These are phyloP conservation scores for Paramyrothecium sp. DNA, from an alignment of 2,329 filamentous ascomycete genomes.

Conservation along the genomic window DNA sequence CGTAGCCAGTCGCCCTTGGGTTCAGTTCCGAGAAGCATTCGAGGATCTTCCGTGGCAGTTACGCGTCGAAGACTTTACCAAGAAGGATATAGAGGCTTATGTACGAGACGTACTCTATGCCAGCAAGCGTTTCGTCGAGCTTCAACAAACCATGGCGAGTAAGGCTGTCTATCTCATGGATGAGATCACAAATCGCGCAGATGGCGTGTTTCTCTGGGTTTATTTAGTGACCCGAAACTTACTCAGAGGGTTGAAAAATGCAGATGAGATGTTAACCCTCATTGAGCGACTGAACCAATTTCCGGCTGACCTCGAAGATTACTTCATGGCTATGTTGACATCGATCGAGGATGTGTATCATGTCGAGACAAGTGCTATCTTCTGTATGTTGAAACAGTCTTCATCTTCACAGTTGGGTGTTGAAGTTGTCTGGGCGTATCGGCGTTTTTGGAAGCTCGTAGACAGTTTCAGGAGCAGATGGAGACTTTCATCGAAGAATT, in stretches of 20 bases:
- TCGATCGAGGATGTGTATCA: background rate
- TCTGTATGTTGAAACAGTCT: background rate
- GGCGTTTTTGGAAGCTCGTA: background rate
- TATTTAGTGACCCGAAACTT: background rate
- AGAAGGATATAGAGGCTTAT: conserved; percentile 4
- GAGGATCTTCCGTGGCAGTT: background rate
- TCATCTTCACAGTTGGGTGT: background rate
- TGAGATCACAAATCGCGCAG: background rate
- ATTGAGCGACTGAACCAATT: background rate
- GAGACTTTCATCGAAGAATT: background rate
- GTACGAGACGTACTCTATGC: background rate
- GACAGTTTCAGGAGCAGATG: background rate
- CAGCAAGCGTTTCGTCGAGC: background rate
- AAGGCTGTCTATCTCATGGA: background rate
- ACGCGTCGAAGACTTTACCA: conserved; percentile 4
- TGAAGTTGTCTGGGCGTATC: background rate
- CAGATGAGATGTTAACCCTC: background rate
- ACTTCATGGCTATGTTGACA: background rate
- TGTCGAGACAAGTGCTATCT: background rate
- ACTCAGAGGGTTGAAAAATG: background rate
- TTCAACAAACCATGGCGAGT: background rate
- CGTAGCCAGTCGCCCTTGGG: conserved; percentile 26
- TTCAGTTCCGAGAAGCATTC: conserved; percentile 16
- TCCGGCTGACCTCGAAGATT: background rate
- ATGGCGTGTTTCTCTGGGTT: background rate